Conservation (phyloP, 306 rosid genomes). For the Dalbergia oliveri region DNA sequence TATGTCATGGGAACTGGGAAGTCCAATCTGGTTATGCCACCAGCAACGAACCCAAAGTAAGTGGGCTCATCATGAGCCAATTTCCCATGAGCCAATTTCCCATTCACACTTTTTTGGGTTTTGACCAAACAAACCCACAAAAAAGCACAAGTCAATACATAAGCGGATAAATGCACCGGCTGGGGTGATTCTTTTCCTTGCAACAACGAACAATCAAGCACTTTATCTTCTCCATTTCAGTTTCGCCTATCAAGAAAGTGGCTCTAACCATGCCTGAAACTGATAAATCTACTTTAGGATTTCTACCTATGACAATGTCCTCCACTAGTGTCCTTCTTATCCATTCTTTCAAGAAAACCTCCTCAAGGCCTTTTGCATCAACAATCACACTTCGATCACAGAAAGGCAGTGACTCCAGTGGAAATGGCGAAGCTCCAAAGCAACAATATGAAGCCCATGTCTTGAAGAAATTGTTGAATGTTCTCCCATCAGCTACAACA, state of each 20-base stretch:
- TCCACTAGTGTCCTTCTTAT: conserved; percentile 29
- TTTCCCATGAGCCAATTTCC: too few relatives aligned
- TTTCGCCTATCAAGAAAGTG: conserved; percentile 44
- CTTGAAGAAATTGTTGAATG: conserved; percentile 60
- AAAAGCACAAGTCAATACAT: conserved; percentile 56
- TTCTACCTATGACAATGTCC: not conserved
- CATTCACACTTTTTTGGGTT: conserved; percentile 25
- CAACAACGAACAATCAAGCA: conserved; percentile 39
- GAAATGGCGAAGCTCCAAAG: not conserved
- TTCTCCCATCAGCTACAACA: conserved; percentile 58
- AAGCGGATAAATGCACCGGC: conserved; percentile 53
- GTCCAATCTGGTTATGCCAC: conserved; percentile 58
- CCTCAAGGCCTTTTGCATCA: conserved; percentile 47
- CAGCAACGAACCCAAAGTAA: conserved; percentile 61
- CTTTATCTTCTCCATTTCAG: conserved; percentile 50
- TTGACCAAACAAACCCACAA: conserved; percentile 60
- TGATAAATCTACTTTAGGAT: not conserved
- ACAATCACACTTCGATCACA: conserved; percentile 51
- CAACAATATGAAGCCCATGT: conserved; percentile 57
- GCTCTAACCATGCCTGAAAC: conserved; percentile 45
- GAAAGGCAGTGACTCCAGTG: not conserved
- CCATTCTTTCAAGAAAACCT: conserved; percentile 57
- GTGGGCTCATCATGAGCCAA: conserved; percentile 13
- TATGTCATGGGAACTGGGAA: conserved; percentile 41
- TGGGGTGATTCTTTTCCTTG: conserved; percentile 24